Percentiles rank a stretch among this genome's conserved stretches.
Conservation (phyloP, 2,329 filamentous ascomycete genomes). For the Alternaria consortialis region DNA sequence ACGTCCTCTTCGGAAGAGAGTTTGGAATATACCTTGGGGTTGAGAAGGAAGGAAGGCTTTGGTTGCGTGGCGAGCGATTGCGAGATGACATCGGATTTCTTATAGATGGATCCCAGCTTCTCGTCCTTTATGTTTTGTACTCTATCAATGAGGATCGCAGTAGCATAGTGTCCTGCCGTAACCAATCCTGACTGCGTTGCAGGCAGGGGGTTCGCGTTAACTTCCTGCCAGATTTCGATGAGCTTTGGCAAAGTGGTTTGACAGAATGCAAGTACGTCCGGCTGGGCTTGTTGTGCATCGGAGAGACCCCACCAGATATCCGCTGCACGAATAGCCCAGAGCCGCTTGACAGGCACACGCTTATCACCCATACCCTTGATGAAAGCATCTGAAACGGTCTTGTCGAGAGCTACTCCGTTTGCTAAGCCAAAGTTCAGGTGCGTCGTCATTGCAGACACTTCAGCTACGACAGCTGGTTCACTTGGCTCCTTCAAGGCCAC, state of each 20-base stretch:
- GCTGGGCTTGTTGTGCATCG: conserved; percentile 59
- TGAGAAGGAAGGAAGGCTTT: conserved; percentile 88
- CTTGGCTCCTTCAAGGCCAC: conserved; percentile 87
- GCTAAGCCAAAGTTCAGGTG: conserved; percentile 71
- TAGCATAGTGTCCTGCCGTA: conserved; percentile 77
- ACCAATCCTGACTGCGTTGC: conserved; percentile 86
- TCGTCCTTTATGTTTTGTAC: conserved; percentile 64
- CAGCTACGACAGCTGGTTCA: conserved; percentile 79
- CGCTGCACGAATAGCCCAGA: conserved; percentile 81
- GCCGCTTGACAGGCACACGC: conserved; percentile 75
- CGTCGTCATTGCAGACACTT: conserved; percentile 74
- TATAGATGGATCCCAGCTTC: conserved; percentile 65
- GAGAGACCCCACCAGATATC: conserved; percentile 71
- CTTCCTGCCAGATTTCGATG: conserved; percentile 78
- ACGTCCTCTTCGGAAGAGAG: conserved; percentile 77
- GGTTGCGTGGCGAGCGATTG: conserved; percentile 75
- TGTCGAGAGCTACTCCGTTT: conserved; percentile 69
- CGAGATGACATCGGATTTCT: conserved; percentile 69
- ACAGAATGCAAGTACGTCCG: conserved; percentile 58
- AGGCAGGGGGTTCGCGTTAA: conserved; percentile 77
- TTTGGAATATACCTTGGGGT: conserved; percentile 84
- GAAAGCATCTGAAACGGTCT: conserved; percentile 73
- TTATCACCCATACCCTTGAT: conserved; percentile 88
- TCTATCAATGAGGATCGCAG: conserved; percentile 67
- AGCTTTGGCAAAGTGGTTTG: conserved; percentile 65